Evolutionary conservation across 202 grass and related monocot genomes (phyloP).

Genomic region (Alloteropsis angusta): DNA sequence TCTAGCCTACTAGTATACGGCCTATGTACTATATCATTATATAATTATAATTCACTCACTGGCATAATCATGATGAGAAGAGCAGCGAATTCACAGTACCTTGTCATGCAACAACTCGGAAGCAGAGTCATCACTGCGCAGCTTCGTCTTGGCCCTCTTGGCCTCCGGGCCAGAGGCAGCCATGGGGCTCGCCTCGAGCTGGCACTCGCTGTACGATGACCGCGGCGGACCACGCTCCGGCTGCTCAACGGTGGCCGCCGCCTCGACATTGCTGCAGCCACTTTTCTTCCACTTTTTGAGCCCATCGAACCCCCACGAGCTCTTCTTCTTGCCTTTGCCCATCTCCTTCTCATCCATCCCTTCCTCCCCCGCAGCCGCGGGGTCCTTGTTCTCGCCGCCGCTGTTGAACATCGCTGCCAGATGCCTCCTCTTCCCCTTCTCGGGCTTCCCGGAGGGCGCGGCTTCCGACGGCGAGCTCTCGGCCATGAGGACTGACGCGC

Average conservation of each 20-base stretch:
- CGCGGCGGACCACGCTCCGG: slow-evolving; percentile 12
- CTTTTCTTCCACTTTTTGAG: slow-evolving; percentile 86
- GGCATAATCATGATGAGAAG: not conserved
- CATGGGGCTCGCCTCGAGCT: slow-evolving; percentile 40
- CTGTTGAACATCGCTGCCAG: slow-evolving; percentile 37
- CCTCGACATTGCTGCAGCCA: slow-evolving; percentile 30
- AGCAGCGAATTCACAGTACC: not conserved
- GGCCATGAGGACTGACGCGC: slow-evolving; percentile 37
- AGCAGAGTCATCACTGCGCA: slow-evolving; percentile 21
- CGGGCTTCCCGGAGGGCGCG: slow-evolving; percentile 1
- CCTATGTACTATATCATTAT: not conserved
- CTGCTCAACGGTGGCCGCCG: not conserved
- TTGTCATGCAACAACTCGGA: slow-evolving; percentile 50
- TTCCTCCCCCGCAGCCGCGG: slow-evolving; percentile 12
- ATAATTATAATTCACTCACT: not conserved
- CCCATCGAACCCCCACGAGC: slow-evolving; percentile 70
- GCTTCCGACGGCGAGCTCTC: slow-evolving; percentile 39
- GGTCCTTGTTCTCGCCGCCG: slow-evolving; percentile 45
- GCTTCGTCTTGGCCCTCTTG: slow-evolving; percentile 56
- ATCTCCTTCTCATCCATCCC: slow-evolving; percentile 1
- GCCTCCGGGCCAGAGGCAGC: slow-evolving; percentile 31
- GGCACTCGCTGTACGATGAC: slow-evolving; percentile 41
- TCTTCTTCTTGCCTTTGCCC: slow-evolving; percentile 32
- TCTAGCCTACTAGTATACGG: not conserved
- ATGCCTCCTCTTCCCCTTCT: slow-evolving; percentile 70